Percentiles rank a stretch among this genome's conserved stretches.
Conservation (phyloP, 139 green algal genomes). For the Chlamydomonas incerta region DNA sequence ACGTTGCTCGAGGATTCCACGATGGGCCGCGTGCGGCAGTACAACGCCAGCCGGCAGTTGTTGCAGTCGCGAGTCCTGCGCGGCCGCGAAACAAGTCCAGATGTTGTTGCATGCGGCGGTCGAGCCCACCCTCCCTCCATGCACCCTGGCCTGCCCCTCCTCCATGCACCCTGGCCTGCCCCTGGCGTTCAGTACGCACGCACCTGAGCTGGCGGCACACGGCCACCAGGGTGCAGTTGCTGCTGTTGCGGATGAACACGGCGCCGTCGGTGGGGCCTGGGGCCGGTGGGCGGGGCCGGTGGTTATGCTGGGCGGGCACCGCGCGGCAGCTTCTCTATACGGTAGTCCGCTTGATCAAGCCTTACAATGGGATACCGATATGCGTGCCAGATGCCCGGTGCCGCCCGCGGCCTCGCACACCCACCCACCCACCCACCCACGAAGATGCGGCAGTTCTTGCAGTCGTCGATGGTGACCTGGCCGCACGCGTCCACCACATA, state of each 20-base stretch:
- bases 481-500: constrained; percentile 73
- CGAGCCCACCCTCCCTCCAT: no score
- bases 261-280: constrained; percentile 25
- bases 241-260: constrained; percentile 77
- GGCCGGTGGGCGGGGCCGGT: no score
- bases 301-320: no score
- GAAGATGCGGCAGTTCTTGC: constrained; percentile 74
- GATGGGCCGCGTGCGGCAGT: constrained; percentile 73
- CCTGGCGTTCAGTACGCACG: background rate
- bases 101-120: background rate
- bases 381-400: no score
- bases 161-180: background rate
- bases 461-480: constrained; percentile 77
- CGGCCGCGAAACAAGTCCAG: background rate
- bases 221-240: constrained; percentile 60
- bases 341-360: no score
- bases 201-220: constrained; percentile 71
- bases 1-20: constrained; percentile 65
- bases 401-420: no score
- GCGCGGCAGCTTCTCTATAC: no score
- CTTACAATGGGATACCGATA: no score
- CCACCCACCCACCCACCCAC: constrained; percentile 62
- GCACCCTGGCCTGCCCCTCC: no score
- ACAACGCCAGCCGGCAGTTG: constrained; percentile 58
- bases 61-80: constrained; percentile 60